A percentile compares a stretch with the other conserved stretches of the same genome.
Conservation (phyloP, 2,329 filamentous ascomycete species). For the Seiridium cupressi region DNA sequence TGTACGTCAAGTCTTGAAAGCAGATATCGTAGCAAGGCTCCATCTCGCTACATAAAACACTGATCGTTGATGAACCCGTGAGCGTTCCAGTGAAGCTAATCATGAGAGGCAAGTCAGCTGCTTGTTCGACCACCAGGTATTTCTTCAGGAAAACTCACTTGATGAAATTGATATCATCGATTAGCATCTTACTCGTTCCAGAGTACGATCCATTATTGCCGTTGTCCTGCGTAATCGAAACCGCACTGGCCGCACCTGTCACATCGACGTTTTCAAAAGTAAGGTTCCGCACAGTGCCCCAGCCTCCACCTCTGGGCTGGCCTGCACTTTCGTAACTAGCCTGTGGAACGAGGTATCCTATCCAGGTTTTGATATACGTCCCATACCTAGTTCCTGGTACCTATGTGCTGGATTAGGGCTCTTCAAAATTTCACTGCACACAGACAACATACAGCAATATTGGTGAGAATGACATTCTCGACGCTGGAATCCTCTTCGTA, state of each 20-base stretch:
- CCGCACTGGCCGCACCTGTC: conserved; percentile 40
- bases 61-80: conserved; percentile 31
- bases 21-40: conserved; percentile 44
- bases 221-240: conserved; percentile 43
- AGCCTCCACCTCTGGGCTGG: conserved; percentile 49
- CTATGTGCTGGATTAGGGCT: conserved; percentile 13
- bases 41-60: conserved; percentile 44
- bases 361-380: conserved; percentile 57
- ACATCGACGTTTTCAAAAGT: conserved; percentile 50
- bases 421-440: background rate
- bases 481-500: conserved; percentile 54
- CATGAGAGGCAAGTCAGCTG: conserved; percentile 27
- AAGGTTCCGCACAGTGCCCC: conserved; percentile 50
- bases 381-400: background rate
- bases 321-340: conserved; percentile 45
- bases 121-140: no score
- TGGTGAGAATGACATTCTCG: conserved; percentile 43
- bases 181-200: conserved; percentile 48
- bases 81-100: conserved; percentile 50
- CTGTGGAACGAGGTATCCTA: conserved; percentile 45
- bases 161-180: conserved; percentile 37
- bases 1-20: conserved; percentile 33
- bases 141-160: no score
- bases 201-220: conserved; percentile 46
- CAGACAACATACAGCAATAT: conserved; percentile 41